Evolutionary conservation across 305 asterid genomes (phyloP).

Genomic region (Fraxinus sp.): DNA sequence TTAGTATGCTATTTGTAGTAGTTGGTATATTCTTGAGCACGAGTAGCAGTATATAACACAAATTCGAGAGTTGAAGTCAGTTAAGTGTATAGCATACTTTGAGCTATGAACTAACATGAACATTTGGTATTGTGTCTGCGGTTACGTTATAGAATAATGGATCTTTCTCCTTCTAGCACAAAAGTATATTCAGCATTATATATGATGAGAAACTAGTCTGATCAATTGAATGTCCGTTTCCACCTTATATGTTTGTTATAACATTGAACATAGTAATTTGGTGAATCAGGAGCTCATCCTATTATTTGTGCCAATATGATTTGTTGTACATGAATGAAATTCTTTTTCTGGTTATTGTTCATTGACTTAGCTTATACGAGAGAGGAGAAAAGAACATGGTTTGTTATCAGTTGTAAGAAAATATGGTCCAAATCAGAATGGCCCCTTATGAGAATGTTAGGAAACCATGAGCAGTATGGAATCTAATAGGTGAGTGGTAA

Average conservation of each 20-base stretch:
- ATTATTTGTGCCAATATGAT: not conserved
- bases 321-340: not conserved
- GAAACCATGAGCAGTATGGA: not conserved
- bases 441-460: not conserved
- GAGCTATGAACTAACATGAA: constrained; percentile 7
- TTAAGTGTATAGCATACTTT: constrained; percentile 2
- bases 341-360: not conserved
- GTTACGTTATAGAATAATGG: not conserved
- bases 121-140: not conserved
- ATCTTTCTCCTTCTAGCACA: not conserved
- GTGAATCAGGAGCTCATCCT: not conserved
- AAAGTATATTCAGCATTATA: not conserved
- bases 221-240: not conserved
- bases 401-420: not conserved
- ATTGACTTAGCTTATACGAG: not conserved
- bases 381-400: constrained; percentile 8
- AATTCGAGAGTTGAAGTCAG: constrained; percentile 1
- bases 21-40: not conserved
- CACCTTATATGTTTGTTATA: not conserved
- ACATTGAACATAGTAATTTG: not conserved
- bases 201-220: not conserved
- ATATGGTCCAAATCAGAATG: not conserved
- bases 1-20: not conserved
- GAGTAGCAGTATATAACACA: not conserved
- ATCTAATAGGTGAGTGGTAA: not conserved